phyloP scores from a whole-genome alignment of 306 rosid genomes.

The Albizia julibrissin region DNA sequence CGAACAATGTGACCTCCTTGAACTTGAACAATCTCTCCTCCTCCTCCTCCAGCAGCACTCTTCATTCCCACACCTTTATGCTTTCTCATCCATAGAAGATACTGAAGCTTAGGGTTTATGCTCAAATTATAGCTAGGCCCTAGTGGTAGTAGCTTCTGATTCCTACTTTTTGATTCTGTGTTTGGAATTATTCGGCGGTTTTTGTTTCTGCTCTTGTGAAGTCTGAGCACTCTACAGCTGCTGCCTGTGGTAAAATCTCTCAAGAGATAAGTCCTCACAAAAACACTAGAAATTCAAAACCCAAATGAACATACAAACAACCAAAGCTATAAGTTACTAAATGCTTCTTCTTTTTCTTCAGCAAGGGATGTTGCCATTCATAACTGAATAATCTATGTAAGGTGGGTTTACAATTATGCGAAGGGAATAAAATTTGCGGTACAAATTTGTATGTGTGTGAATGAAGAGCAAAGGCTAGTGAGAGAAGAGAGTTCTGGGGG shows the following conservation, averaged over 20 bases:
- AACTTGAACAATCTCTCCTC: constrained; percentile 72
- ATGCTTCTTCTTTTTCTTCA: constrained; percentile 5
- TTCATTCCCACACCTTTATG: constrained; percentile 48
- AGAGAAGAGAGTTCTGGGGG: neutral
- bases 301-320: constrained; percentile 19
- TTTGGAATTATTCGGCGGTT: neutral
- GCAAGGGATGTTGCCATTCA: neutral
- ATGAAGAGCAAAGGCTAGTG: neutral
- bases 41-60: constrained; percentile 34
- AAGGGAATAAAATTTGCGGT: neutral
- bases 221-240: constrained; percentile 41
- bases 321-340: constrained; percentile 16
- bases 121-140: neutral
- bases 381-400: constrained; percentile 1
- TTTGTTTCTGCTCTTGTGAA: constrained; percentile 34
- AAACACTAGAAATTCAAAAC: constrained; percentile 35
- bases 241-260: constrained; percentile 34
- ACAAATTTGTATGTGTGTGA: neutral
- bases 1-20: constrained; percentile 87
- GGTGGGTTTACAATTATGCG: neutral
- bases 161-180: neutral
- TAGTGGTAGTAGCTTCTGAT: neutral
- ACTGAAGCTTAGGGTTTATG: neutral
- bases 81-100: neutral
- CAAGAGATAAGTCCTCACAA: constrained; percentile 46